phyloP scores from a whole-genome alignment of 129 eudicot genomes.

The Tagetes patula region DNA sequence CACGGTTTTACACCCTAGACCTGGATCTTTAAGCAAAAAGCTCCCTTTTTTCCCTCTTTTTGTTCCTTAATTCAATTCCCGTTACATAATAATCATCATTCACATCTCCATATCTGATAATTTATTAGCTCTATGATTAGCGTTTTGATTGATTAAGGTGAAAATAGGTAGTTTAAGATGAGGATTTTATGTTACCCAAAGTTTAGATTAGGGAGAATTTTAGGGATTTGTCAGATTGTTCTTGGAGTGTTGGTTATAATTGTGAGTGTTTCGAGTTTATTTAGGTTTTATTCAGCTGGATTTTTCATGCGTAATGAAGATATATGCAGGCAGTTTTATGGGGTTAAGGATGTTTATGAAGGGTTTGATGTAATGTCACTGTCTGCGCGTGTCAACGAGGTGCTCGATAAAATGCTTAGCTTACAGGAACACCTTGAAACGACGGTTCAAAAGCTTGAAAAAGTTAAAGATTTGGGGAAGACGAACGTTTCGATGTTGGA shows the following conservation, averaged over 20 bases:
- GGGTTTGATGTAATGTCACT: constrained; percentile 64
- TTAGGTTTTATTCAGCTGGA: constrained; percentile 73
- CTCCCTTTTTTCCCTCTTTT: constrained; percentile 15
- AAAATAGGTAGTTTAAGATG: constrained; percentile 35
- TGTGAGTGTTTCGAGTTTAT: constrained; percentile 67
- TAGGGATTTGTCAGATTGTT: constrained; percentile 67
- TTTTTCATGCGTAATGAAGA: constrained; percentile 69
- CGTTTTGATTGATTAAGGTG: constrained; percentile 1
- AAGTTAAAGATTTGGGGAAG: constrained; percentile 36
- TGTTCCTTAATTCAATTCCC: constrained; percentile 17
- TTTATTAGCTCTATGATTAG: too few species aligned
- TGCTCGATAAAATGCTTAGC: constrained; percentile 68
- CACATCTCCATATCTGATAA: not conserved
- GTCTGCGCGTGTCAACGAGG: constrained; percentile 58
- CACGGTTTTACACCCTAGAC: constrained; percentile 40
- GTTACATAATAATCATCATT: constrained; percentile 15
- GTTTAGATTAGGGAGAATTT: constrained; percentile 53
- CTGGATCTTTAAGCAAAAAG: constrained; percentile 32
- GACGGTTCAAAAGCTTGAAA: constrained; percentile 56
- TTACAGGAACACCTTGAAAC: constrained; percentile 76
- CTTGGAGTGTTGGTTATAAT: constrained; percentile 74
- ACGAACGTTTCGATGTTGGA: constrained; percentile 52
- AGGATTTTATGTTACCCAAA: constrained; percentile 51
- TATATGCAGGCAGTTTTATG: constrained; percentile 69
- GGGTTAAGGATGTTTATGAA: constrained; percentile 38